phyloP scores from a whole-genome alignment of 345 rosid genomes.

The Bruguiera sexangula region DNA sequence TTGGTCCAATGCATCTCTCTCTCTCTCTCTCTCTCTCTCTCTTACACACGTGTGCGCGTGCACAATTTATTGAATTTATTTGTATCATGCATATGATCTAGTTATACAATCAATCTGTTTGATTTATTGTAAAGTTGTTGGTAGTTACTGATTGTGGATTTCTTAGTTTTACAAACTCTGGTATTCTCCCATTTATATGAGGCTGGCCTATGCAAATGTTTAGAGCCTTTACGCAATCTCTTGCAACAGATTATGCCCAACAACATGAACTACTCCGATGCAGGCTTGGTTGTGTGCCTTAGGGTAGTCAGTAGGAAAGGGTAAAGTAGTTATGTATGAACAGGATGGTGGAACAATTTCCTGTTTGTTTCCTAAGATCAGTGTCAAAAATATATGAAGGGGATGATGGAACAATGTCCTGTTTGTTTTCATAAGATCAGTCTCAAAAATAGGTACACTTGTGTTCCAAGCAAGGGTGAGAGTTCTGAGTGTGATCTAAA shows the following conservation, averaged over 20 bases:
- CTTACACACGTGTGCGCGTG: too few species aligned
- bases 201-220: neutral
- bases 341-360: neutral
- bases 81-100: neutral
- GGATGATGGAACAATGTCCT: neutral
- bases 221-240: neutral
- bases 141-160: too few species aligned
- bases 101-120: too few species aligned
- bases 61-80: neutral
- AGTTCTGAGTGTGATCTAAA: neutral
- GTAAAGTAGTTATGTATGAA: neutral
- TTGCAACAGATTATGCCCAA: neutral
- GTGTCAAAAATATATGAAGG: neutral
- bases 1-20: neutral
- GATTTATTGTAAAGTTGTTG: too few species aligned
- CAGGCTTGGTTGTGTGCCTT: constrained; percentile 4
- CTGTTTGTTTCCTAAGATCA: neutral
- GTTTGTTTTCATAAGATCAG: neutral
- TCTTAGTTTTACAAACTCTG: neutral
- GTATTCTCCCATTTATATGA: neutral
- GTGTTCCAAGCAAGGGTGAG: neutral
- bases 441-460: neutral
- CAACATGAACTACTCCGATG: neutral
- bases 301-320: neutral
- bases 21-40: neutral